Conservation (phyloP, 257 asterid genomes). For the Linderniella brevidens region DNA sequence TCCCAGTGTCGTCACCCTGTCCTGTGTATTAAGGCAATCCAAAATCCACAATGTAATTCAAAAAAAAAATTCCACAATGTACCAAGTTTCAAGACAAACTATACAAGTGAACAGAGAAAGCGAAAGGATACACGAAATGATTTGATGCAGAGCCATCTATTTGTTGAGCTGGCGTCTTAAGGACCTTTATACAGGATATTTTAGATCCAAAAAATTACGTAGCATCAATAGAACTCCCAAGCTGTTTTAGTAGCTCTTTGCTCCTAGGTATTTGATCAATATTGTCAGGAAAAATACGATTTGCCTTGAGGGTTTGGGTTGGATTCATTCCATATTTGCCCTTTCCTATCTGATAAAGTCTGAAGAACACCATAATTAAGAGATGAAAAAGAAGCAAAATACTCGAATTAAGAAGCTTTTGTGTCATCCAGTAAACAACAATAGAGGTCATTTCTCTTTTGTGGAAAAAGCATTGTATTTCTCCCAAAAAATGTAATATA, state of each 20-base stretch:
- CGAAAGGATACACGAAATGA: conserved; percentile 64
- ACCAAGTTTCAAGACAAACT: too few species aligned
- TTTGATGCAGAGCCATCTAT: conserved; percentile 19
- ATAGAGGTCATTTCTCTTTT: too few species aligned
- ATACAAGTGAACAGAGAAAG: not conserved
- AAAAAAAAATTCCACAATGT: too few species aligned
- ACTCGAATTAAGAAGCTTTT: too few species aligned
- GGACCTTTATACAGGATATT: conserved; percentile 50
- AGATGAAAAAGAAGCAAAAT: too few species aligned
- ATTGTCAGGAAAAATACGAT: conserved; percentile 42
- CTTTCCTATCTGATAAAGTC: conserved; percentile 38
- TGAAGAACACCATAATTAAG: conserved; percentile 7
- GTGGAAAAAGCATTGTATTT: too few species aligned
- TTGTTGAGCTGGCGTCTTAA: conserved; percentile 16
- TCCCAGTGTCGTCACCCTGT: conserved; percentile 74
- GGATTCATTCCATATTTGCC: conserved; percentile 27
- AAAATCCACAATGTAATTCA: conserved; percentile 9
- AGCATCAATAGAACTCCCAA: conserved; percentile 28
- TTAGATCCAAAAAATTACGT: conserved; percentile 32
- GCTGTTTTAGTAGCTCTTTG: conserved; percentile 18
- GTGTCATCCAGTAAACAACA: too few species aligned
- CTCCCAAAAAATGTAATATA: too few species aligned
- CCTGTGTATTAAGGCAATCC: conserved; percentile 23
- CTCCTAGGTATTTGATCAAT: conserved; percentile 16
- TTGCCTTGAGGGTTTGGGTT: conserved; percentile 16